These are phyloP conservation scores for Pseudozyma sp. DNA, from an alignment of 1,284 basidiomycete species.

Conservation along the genomic window DNA sequence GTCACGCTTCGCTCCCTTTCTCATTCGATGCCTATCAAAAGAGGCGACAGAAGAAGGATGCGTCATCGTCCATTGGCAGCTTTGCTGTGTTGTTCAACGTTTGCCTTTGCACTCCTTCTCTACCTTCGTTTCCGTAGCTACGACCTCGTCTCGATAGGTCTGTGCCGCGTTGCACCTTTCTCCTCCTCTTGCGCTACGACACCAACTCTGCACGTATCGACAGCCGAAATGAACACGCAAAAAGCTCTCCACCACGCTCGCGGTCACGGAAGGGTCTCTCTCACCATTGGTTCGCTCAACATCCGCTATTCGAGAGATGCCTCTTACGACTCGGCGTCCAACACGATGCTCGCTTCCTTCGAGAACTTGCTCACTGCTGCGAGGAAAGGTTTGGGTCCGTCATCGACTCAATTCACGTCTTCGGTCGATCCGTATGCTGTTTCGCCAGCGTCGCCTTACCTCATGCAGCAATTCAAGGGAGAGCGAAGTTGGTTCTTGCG, in stretches of 20 bases:
- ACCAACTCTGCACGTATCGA: conserved; percentile 4
- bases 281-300: conserved; percentile 45
- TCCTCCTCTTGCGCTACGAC: conserved; percentile 16
- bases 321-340: conserved; percentile 18
- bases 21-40: background rate
- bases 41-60: conserved; percentile 4
- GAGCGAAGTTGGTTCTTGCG: conserved; percentile 46
- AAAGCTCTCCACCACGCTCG: conserved; percentile 4
- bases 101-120: conserved; percentile 21
- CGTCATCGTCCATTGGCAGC: conserved; percentile 17
- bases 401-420: background rate
- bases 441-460: conserved; percentile 13
- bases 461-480: conserved; percentile 37
- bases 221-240: conserved; percentile 5
- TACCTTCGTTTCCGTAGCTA: conserved; percentile 32
- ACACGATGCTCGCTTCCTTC: conserved; percentile 10
- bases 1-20: background rate
- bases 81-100: conserved; percentile 13
- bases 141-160: conserved; percentile 38
- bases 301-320: conserved; percentile 46
- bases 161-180: conserved; percentile 21
- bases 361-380: conserved; percentile 11
- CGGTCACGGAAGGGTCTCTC: conserved; percentile 11
- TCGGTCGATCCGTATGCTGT: background rate
- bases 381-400: background rate